Evolutionary conservation across 1,284 basidiomycete genomes (phyloP), one percentile per base, ranked within the genome.

Genomic region (Anthracocystis walkeri): DNA sequence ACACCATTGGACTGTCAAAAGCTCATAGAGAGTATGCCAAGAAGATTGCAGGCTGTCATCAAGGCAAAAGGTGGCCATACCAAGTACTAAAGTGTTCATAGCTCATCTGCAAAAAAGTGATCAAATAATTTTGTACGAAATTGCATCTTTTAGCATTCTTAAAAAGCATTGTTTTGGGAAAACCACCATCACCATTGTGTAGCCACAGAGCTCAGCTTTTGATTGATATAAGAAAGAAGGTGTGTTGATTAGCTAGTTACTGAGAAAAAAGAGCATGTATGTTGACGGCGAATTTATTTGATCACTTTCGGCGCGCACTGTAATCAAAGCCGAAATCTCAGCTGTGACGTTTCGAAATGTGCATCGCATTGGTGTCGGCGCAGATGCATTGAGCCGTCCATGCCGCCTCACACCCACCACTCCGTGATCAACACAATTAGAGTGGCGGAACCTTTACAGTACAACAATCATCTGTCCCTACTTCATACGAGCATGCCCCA

Each of bases 1-100:
- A 16, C 48, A 16, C 31, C 27, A 1, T 10, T 35, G 16, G 40
- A 50, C n/a, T 46, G 42, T 12, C 21, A 45, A 41, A 42, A 20
- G 7, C 59, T 62, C 50, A 52, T 68, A 35, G 54, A 49, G 14
- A 57, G 52, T 31, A 68, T 68, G 65, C 65, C 65, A 40, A 21
- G n/a, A 25, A 57, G 65, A 33, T 25, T 62, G 5, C 3, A 40
- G 45, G 59, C 54, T 8, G 65, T 62, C 41, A 52, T 62, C 23
- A 53, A 42, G 40, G 65, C 58, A 31, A 62, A 58, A 51, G 65
- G 65, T 21, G 55, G 59, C 23, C 44, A 52, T 55, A 68, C 65
- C 1, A 58, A 55, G 51, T 65, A 65, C 33, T 59, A 20, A 42
- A 27, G 42, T 23, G 21, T 21, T 55, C 16, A 12, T 11, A 58